Percentiles rank a stretch among this genome's conserved stretches.
phyloP scores from a whole-genome alignment of 176 grass and related monocot species.

The Lolium multiflorum region DNA sequence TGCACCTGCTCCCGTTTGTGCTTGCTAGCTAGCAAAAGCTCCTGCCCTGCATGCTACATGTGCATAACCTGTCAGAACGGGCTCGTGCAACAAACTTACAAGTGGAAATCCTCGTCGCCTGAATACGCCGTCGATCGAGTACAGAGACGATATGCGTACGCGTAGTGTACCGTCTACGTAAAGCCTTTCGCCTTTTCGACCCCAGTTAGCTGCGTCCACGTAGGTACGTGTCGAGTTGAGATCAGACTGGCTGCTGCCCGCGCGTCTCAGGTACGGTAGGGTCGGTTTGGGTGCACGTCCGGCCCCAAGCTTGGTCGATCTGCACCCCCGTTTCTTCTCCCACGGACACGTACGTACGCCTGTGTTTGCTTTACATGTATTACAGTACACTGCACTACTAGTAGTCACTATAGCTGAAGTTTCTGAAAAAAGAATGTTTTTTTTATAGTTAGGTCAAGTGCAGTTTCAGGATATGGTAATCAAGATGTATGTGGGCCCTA shows the following conservation, averaged over 20 bases:
- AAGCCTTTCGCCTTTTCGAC: slow-evolving; percentile 33
- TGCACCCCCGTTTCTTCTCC: slow-evolving; percentile 25
- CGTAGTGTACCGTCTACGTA: slow-evolving; percentile 63
- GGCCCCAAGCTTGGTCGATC: slow-evolving; percentile 40
- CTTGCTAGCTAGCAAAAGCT: slow-evolving; percentile 30
- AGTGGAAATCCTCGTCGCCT: slow-evolving; percentile 51
- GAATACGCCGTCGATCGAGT: slow-evolving; percentile 44
- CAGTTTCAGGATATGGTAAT: slow-evolving; percentile 33
- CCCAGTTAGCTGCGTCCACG: not conserved
- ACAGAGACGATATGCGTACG: slow-evolving; percentile 24
- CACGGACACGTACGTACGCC: slow-evolving; percentile 37
- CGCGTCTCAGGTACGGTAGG: not conserved
- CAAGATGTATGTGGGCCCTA: not conserved
- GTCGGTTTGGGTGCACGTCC: not conserved
- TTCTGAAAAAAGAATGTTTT: not conserved
- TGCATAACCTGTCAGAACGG: slow-evolving; percentile 34
- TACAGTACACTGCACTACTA: slow-evolving; percentile 16
- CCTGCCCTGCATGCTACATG: slow-evolving; percentile 13
- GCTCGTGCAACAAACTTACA: slow-evolving; percentile 17
- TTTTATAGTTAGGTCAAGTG: not conserved
- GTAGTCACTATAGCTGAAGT: not conserved
- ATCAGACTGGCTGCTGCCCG: not conserved
- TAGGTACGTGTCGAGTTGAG: slow-evolving; percentile 42
- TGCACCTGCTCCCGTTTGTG: not conserved
- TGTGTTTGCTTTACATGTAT: slow-evolving; percentile 8